Evolutionary conservation across 352 stramenopile genomes (phyloP), one percentile per base, ranked within the genome.

Genomic region (Pythium graminicola): DNA sequence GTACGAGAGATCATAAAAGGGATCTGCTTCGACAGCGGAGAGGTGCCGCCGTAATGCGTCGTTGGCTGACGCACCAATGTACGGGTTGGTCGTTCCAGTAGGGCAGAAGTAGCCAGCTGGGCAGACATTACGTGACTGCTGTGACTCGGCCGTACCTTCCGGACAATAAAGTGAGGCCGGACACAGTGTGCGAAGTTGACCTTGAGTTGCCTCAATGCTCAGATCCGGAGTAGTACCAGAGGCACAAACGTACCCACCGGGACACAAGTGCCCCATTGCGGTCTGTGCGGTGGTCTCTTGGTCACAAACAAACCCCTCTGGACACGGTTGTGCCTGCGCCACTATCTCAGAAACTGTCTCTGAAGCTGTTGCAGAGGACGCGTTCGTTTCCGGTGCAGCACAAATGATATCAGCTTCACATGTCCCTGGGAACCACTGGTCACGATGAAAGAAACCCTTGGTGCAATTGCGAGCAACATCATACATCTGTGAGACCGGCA

Each of bases 321-420:
- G 77, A 66, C 95, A 99, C 17, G 93, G 70, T 48, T 97, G 86
- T 10, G 89, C 86, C 64, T 98, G 80, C 0, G 86, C 51, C 13
- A 89, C 73, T 1, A 72, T 29, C 22, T 73, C 61, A 1, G 23
- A 41, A 1, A 47, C 36, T 13, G 41, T n/a, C n/a, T 19, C 13
- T 4, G 17, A 29, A 13, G 49, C 9, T 26, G 28, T n/a, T 20
- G 49, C 54, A 8, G 22, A 14, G 19, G 49, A 62, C 2, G 48
- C 33, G 9, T 19, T 46, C 17, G 66, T 69, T 38, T 87, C 73
- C 14, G 54, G 54, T 11, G 54, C 54, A 8, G 46, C 54, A 62
- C 96, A 98, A 31, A 98, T 97, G 3, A 96, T 63, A 66, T 99
- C 96, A 9, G 91, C 95, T 64, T 99, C 96, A 54, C 96, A 99